Percentiles rank a stretch among this genome's conserved stretches.
Conservation (phyloP, 768 basidiomycete species). For the Clavulina sp. region DNA sequence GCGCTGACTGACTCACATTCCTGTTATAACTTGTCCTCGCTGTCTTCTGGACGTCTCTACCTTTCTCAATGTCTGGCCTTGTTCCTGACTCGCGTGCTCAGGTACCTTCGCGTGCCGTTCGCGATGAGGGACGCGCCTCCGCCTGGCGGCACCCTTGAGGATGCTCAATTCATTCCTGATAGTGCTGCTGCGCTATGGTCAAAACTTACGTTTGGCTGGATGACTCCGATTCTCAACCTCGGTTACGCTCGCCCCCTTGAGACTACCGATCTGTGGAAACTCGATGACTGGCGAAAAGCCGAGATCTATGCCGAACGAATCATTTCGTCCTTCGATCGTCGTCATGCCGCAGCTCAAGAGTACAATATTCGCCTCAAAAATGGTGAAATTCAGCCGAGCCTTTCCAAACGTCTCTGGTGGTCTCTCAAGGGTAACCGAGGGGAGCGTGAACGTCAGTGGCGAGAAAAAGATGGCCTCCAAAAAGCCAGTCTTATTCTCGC, state of each 20-base stretch:
- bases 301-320: slow-evolving; percentile 45
- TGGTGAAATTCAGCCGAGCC: background rate
- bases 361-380: slow-evolving; percentile 33
- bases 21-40: no score
- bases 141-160: slow-evolving; percentile 35
- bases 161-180: slow-evolving; percentile 44
- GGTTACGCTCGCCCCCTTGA: slow-evolving; percentile 71
- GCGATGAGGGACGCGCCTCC: slow-evolving; percentile 26
- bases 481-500: slow-evolving; percentile 39
- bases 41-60: no score
- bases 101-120: slow-evolving; percentile 12
- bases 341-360: slow-evolving; percentile 35
- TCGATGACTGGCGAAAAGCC: slow-evolving; percentile 34
- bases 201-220: slow-evolving; percentile 46
- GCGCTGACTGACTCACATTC: no score
- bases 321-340: slow-evolving; percentile 40
- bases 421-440: background rate
- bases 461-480: slow-evolving; percentile 17
- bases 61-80: no score
- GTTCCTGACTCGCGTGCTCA: slow-evolving; percentile 11
- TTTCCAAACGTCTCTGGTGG: background rate
- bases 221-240: slow-evolving; percentile 46
- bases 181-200: slow-evolving; percentile 35
- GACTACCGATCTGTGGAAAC: slow-evolving; percentile 56
- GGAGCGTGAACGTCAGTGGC: slow-evolving; percentile 17